Conservation (phyloP, 192 early-diverging fungal species). For the Coemansia sp. region DNA sequence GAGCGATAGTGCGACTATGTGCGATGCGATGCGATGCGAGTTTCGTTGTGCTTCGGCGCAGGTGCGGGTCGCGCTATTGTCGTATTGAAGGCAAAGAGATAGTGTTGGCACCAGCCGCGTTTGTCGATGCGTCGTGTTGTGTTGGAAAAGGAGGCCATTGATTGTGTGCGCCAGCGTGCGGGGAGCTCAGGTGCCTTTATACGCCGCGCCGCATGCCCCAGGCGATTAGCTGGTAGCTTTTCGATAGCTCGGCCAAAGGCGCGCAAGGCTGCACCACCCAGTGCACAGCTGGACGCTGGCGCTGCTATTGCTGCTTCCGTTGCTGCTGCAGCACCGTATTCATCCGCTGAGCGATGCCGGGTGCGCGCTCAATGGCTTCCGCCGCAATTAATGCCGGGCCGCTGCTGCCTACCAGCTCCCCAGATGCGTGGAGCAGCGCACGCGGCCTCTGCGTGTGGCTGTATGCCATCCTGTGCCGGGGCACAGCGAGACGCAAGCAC, state of each 20-base stretch:
- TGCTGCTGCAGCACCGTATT: neutral
- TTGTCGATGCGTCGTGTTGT: neutral
- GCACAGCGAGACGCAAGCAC: neutral
- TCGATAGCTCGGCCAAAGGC: neutral
- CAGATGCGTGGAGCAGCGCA: constrained; percentile 9
- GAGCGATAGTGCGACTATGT: too few relatives aligned
- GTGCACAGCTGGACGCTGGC: too few relatives aligned
- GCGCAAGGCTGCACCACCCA: neutral
- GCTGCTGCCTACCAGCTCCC: neutral
- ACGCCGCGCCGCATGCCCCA: too few relatives aligned
- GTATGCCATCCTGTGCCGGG: constrained; percentile 7
- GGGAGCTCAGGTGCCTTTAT: neutral
- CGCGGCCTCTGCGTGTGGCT: constrained; percentile 10
- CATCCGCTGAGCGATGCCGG: neutral
- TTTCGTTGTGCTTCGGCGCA: neutral
- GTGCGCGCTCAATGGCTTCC: neutral
- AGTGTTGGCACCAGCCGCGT: neutral
- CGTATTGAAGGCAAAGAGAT: neutral
- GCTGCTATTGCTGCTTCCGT: too few relatives aligned
- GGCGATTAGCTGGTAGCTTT: neutral
- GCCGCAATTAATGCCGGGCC: constrained; percentile 6
- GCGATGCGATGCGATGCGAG: too few relatives aligned
- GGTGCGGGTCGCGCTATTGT: neutral
- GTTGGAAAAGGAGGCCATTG: neutral
- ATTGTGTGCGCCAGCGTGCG: neutral